These are phyloP conservation scores for Piedraia hortae DNA, from an alignment of 2,329 filamentous ascomycete genomes.

Conservation along the genomic window DNA sequence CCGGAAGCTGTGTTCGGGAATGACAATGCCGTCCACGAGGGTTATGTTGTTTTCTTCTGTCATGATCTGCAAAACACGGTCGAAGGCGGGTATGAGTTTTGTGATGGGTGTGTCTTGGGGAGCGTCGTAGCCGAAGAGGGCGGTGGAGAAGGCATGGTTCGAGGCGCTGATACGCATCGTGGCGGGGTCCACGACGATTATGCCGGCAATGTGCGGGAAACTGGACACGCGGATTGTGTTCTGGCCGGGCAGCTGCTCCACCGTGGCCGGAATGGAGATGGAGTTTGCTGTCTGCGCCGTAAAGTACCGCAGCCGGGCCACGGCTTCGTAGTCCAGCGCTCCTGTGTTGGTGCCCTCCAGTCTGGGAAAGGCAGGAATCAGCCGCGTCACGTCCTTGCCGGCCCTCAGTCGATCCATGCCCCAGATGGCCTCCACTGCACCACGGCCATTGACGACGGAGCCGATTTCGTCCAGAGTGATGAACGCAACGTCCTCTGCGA, in stretches of 20 bases:
- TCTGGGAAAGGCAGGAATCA: conserved; percentile 61
- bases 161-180: conserved; percentile 64
- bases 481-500: conserved; percentile 71
- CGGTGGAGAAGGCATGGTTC: conserved; percentile 80
- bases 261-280: conserved; percentile 58
- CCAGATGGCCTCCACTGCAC: conserved; percentile 71
- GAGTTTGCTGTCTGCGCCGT: conserved; percentile 54
- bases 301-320: conserved; percentile 48
- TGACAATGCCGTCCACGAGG: conserved; percentile 76
- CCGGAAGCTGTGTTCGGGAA: conserved; percentile 87
- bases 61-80: conserved; percentile 53
- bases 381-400: conserved; percentile 46
- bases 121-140: conserved; percentile 67
- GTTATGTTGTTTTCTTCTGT: conserved; percentile 65
- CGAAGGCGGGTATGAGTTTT: conserved; percentile 63
- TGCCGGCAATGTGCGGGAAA: conserved; percentile 90
- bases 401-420: conserved; percentile 37
- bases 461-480: conserved; percentile 55
- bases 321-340: conserved; percentile 50
- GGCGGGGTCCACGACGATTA: conserved; percentile 66
- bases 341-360: conserved; percentile 44
- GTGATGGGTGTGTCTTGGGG: conserved; percentile 58
- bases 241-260: conserved; percentile 43
- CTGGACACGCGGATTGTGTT: conserved; percentile 64
- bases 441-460: conserved; percentile 37